Base-by-base conservation (phyloP, 2,329 filamentous ascomycete species). In the Thermochaetoides dissita region DNA sequence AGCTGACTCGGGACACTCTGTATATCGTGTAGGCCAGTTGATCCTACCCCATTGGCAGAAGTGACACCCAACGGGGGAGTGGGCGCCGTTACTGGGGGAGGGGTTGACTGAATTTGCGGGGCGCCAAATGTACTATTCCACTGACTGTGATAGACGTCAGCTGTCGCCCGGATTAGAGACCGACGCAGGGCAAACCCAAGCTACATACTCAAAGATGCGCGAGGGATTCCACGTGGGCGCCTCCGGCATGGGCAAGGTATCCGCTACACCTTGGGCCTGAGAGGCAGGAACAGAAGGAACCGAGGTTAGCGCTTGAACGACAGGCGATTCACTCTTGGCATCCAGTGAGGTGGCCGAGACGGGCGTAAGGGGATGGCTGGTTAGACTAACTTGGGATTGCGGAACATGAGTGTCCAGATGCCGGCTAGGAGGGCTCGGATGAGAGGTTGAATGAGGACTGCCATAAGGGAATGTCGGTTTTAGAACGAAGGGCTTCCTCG, bases 41-140 rank as follows among this genome's bases (percentile, higher is more conserved):
- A 60, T 59, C 76, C 72, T 51, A 69, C 62, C 50, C 66, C 65
- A 64, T 67, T 69, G 65, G 70, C 60, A 57, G 70, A 66, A 50
- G 68, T 65, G 55, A 68, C 59, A 60, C 68, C 74, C 63, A 75
- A 65, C 64, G 66, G 61, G 58, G 59, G 67, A 58, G 64, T 59
- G 55, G 68, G 66, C 51, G 66, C 58, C 52, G 60, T 61, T 53
- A 64, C 57, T 46, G 65, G 59, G n/a, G 43, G 39, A 9, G 52
- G 59, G 48, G 63, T 60, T 49, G 65, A 55, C 54, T 69, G 65
- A 53, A 63, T 61, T 51, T 66, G 63, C 46, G 76, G 77, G 61
- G 80, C 84, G 68, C 86, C 84, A 66, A 95, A 96, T 51, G 89
- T 88, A 57, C 83, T 80, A 62, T 94, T 88, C 88, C 89, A 96